Percentiles rank a stretch among this genome's conserved stretches.
phyloP scores from a whole-genome alignment of 768 basidiomycete genomes.

The Agaricus blazei region DNA sequence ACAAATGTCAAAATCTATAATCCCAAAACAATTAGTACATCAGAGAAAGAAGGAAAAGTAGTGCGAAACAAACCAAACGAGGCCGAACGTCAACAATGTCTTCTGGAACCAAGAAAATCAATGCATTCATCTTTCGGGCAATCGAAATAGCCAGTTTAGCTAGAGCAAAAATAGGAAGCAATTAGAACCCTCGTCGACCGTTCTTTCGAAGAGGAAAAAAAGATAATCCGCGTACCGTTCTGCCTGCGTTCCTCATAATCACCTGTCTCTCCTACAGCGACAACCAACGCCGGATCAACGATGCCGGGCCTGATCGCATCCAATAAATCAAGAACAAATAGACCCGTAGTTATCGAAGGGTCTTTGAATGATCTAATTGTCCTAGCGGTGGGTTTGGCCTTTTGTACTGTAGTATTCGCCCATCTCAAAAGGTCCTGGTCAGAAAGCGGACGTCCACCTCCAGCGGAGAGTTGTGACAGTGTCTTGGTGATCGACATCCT shows the following conservation, averaged over 20 bases:
- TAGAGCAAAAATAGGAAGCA: conserved; percentile 20
- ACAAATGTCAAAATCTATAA: conserved; percentile 92
- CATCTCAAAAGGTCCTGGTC: conserved; percentile 94
- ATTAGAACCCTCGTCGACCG: neutral
- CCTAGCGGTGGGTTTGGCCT: conserved; percentile 50
- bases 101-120: conserved; percentile 96
- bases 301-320: conserved; percentile 92
- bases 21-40: neutral
- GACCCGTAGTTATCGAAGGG: conserved; percentile 76
- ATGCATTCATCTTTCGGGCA: conserved; percentile 93
- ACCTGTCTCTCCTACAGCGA: conserved; percentile 52
- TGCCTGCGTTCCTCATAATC: conserved; percentile 85
- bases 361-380: conserved; percentile 93
- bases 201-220: neutral
- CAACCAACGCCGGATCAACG: conserved; percentile 83
- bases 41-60: neutral
- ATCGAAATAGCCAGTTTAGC: conserved; percentile 98
- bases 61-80: conserved; percentile 59
- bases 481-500: conserved; percentile 91
- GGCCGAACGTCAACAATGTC: conserved; percentile 94
- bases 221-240: conserved; percentile 61
- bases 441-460: conserved; percentile 77
- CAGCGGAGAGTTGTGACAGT: conserved; percentile 65
- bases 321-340: conserved; percentile 92
- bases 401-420: conserved; percentile 88